phyloP scores from a whole-genome alignment of 2,329 filamentous ascomycete genomes.

The Fusarium udum region DNA sequence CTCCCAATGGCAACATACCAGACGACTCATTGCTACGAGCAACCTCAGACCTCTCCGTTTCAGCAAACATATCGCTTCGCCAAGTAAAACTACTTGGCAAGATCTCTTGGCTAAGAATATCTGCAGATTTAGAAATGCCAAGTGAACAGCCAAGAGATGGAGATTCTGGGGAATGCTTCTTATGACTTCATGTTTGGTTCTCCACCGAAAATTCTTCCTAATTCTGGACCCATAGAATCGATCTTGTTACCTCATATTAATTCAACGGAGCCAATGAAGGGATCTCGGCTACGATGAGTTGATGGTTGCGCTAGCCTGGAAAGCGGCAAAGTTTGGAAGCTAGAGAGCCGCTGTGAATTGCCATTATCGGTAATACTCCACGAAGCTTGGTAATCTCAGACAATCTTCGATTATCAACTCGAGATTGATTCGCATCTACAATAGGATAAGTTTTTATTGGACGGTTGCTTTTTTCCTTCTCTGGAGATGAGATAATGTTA shows the following conservation, averaged over 20 bases:
- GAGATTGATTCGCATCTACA: too few relatives aligned
- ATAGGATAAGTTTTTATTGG: background rate
- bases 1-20: background rate
- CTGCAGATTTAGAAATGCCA: constrained; percentile 8
- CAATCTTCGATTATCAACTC: background rate
- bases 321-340: background rate
- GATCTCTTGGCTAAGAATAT: background rate
- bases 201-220: background rate
- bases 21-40: background rate
- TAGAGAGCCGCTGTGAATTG: background rate
- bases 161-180: background rate
- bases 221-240: constrained; percentile 3
- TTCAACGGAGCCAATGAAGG: background rate
- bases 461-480: background rate
- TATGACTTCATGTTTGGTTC: constrained; percentile 7
- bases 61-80: background rate
- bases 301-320: background rate
- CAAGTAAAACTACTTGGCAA: background rate
- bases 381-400: background rate
- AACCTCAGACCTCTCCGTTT: background rate
- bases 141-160: constrained; percentile 17
- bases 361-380: background rate
- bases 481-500: accelerated
- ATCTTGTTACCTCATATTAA: constrained; percentile 8
- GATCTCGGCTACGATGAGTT: background rate